These are phyloP conservation scores for Spirogloea muscicola DNA, from an alignment of 139 green algal genomes.

Conservation along the genomic window DNA sequence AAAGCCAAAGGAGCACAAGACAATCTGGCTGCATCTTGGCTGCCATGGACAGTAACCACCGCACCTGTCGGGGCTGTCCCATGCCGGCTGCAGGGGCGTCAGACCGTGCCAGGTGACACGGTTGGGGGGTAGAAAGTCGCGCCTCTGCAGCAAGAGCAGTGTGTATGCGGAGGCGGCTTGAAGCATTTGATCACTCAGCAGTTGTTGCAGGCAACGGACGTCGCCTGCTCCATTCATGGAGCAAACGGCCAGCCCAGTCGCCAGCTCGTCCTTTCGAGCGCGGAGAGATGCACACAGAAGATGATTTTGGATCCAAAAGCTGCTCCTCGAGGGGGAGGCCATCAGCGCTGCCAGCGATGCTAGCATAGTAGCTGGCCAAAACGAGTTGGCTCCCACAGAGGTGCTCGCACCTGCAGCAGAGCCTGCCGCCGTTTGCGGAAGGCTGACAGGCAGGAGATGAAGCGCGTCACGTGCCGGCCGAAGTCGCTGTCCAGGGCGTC, in stretches of 20 bases:
- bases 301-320: background rate
- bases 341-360: background rate
- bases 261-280: background rate
- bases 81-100: conserved; percentile 67
- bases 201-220: too few relatives aligned
- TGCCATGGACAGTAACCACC: background rate
- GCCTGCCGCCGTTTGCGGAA: conserved; percentile 32
- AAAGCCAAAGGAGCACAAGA: too few relatives aligned
- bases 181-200: background rate
- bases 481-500: background rate
- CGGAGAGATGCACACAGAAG: background rate
- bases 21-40: too few relatives aligned
- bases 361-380: background rate
- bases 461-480: conserved; percentile 4
- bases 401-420: conserved; percentile 32
- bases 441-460: conserved; percentile 8
- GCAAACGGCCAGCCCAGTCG: background rate
- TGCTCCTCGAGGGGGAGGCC: background rate
- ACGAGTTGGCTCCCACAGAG: background rate
- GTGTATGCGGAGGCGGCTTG: background rate
- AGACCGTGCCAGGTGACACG: conserved; percentile 85
- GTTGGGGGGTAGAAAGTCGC: conserved; percentile 5
- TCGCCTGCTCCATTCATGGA: background rate
- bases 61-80: conserved; percentile 60
- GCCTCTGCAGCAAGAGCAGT: background rate